Percentiles rank a stretch among this genome's conserved stretches.
phyloP scores from a whole-genome alignment of 1,284 basidiomycete species.

The Cystobasidium slooffiae region DNA sequence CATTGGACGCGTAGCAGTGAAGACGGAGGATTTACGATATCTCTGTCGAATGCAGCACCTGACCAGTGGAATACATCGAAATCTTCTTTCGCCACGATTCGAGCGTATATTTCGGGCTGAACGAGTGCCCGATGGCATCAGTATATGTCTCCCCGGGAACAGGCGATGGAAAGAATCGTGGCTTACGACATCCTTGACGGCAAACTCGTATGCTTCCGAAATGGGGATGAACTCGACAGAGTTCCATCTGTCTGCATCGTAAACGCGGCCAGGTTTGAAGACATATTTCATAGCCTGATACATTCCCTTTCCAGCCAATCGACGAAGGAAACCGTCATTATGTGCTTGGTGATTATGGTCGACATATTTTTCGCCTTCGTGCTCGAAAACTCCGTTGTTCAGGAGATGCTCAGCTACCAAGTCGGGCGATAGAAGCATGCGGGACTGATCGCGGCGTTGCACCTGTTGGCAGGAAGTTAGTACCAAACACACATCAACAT shows the following conservation, averaged over 20 bases:
- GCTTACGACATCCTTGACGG: constrained; percentile 27
- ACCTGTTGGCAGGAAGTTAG: background rate
- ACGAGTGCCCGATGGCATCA: background rate
- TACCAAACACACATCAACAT: background rate
- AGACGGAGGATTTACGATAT: constrained; percentile 11
- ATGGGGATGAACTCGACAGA: constrained; percentile 8
- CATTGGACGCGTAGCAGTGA: background rate
- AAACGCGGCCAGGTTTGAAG: background rate
- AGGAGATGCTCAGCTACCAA: constrained; percentile 18
- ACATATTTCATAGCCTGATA: background rate
- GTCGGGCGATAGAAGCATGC: constrained; percentile 9
- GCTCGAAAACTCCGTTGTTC: constrained; percentile 29
- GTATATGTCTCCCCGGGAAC: background rate
- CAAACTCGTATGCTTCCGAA: constrained; percentile 28
- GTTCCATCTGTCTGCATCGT: constrained; percentile 18
- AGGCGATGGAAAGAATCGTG: background rate
- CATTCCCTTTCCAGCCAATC: constrained; percentile 17
- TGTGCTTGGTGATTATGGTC: constrained; percentile 14
- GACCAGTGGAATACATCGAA: constrained; percentile 22
- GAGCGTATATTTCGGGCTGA: constrained; percentile 35
- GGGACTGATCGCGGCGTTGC: background rate
- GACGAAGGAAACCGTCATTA: constrained; percentile 14
- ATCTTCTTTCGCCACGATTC: constrained; percentile 14
- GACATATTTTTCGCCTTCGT: constrained; percentile 14
- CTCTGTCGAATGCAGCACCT: constrained; percentile 18